Conservation (phyloP, 805 yeast species). For the Metschnikowia santaceciliae region DNA sequence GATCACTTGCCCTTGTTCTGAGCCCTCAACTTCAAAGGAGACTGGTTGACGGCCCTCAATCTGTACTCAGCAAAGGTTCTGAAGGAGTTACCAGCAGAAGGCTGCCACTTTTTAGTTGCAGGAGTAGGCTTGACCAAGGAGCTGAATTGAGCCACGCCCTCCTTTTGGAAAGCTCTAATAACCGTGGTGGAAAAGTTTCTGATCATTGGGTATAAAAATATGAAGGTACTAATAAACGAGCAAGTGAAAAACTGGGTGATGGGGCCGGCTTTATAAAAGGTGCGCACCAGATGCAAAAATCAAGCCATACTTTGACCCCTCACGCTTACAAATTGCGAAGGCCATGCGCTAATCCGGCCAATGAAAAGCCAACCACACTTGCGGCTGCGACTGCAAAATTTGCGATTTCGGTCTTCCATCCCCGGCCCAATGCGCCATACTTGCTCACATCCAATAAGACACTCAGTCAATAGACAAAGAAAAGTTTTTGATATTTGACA, state of each 20-base stretch:
- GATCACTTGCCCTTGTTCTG: constrained; percentile 3
- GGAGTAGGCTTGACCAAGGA: constrained; percentile 21
- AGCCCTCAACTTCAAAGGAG: constrained; percentile 33
- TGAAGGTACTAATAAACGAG: not conserved
- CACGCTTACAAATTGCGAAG: not conserved
- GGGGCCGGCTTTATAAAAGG: not conserved
- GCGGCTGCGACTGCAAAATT: constrained; percentile 2
- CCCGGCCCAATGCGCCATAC: not conserved
- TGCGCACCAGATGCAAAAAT: constrained; percentile 3
- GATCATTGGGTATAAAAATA: constrained; percentile 9
- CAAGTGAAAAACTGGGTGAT: not conserved
- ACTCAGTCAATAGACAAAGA: not conserved
- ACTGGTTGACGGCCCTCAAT: constrained; percentile 38
- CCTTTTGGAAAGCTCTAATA: constrained; percentile 26
- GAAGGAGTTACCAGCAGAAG: constrained; percentile 37
- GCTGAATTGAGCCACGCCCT: constrained; percentile 24
- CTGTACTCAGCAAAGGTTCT: constrained; percentile 44
- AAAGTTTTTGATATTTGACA: too few relatives aligned
- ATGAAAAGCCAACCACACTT: not conserved
- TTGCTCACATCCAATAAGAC: too few relatives aligned
- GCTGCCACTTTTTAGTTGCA: constrained; percentile 31
- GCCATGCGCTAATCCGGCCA: not conserved
- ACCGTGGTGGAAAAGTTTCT: constrained; percentile 25
- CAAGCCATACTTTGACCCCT: constrained; percentile 2
- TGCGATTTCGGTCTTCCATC: not conserved